A percentile compares a stretch with the other conserved stretches of the same genome.
These are phyloP conservation scores for Puccinellia tenuiflora DNA, from an alignment of 176 grass and related monocot genomes.

Conservation along the genomic window DNA sequence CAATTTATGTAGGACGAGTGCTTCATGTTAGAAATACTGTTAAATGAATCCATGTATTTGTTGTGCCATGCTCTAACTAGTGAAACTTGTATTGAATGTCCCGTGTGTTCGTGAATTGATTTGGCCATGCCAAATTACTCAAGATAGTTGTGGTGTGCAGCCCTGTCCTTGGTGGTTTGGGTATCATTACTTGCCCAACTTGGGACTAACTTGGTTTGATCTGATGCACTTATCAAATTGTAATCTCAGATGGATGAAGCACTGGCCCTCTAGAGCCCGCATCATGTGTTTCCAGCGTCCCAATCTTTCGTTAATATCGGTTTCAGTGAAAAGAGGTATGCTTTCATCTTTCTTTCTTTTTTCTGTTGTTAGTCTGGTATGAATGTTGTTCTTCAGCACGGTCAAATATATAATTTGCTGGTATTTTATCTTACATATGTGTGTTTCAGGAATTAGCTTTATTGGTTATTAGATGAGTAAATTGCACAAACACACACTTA, in stretches of 20 bases:
- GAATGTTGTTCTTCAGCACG: neutral
- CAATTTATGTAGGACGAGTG: neutral
- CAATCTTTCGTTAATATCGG: neutral
- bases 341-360: neutral
- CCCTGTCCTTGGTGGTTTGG: neutral
- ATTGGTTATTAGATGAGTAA: neutral
- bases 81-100: neutral
- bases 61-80: neutral
- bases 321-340: neutral
- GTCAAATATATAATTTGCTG: neutral
- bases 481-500: too few species aligned
- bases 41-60: neutral
- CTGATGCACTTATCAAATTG: neutral
- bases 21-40: neutral
- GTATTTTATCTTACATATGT: neutral
- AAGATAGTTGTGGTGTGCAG: neutral
- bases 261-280: neutral
- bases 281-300: neutral
- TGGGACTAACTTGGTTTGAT: neutral
- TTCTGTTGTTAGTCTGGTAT: neutral
- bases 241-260: neutral
- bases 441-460: neutral
- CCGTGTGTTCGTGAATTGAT: neutral
- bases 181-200: neutral
- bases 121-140: neutral